These are phyloP conservation scores for Phyllachora maydis DNA, from an alignment of 2,329 filamentous ascomycete species.

Conservation along the genomic window DNA sequence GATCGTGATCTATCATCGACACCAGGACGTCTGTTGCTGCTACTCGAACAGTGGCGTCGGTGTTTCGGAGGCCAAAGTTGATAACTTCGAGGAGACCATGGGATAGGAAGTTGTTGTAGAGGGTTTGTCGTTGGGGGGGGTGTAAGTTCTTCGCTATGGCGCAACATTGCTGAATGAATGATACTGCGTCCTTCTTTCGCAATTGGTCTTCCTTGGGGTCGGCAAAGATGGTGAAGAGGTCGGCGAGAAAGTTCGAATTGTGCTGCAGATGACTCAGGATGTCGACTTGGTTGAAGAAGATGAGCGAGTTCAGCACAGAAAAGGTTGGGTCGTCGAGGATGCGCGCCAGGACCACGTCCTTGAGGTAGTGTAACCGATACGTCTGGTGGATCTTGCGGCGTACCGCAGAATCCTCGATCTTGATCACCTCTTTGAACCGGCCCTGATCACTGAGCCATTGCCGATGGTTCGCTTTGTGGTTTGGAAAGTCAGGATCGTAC, in stretches of 20 bases:
- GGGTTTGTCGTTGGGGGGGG: conserved; percentile 53
- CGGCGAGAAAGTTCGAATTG: conserved; percentile 57
- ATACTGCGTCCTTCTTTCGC: conserved; percentile 79
- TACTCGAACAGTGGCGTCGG: conserved; percentile 67
- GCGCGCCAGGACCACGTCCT: conserved; percentile 90
- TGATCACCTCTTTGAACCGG: conserved; percentile 89
- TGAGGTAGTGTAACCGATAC: conserved; percentile 87
- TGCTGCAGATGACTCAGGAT: conserved; percentile 88
- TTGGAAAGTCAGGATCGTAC: conserved; percentile 95
- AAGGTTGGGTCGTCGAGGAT: conserved; percentile 97
- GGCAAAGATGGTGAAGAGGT: conserved; percentile 74
- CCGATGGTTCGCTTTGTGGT: conserved; percentile 91
- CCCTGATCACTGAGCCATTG: conserved; percentile 79
- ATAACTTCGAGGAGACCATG: conserved; percentile 81
- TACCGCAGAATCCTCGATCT: conserved; percentile 65
- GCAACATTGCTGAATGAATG: conserved; percentile 94
- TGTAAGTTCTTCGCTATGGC: conserved; percentile 89
- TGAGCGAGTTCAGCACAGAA: conserved; percentile 88
- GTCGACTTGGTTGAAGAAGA: conserved; percentile 98
- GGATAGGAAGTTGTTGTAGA: conserved; percentile 79
- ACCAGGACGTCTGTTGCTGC: conserved; percentile 88
- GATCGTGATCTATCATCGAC: conserved; percentile 87
- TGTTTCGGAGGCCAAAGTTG: conserved; percentile 72
- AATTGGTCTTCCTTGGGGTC: conserved; percentile 40
- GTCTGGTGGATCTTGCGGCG: conserved; percentile 89